Evolutionary conservation across 129 eudicot species (phyloP), one percentile per base, ranked within the genome.

Genomic region (Rutidosis leptorrhynchoides): DNA sequence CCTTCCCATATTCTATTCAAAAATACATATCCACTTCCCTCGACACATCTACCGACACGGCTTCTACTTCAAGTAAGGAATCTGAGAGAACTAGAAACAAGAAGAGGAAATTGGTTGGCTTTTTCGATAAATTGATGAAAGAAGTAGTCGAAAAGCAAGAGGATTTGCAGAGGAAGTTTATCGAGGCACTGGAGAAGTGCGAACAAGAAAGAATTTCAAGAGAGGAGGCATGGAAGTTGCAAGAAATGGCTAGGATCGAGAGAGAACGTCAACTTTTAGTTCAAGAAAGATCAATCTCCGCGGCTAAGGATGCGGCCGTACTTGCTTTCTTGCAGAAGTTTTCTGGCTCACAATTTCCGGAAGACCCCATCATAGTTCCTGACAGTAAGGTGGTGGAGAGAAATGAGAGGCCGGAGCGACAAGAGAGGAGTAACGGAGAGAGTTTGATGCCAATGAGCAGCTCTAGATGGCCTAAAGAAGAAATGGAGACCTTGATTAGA

Each of bases 81-180:
- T 78, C 80, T 2, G 82, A 73, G 73, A 68, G 83, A 64, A 21
- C 83, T 37, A 42, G 80, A 43, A 80, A 72, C 58, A 66, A 83
- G 75, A 90, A 86, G 78, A 67, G 97, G 54, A 90, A 90, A 22
- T 90, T 84, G 90, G 77, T 79, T 81, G 97, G 82, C 29, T 86
- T 81, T 46, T 83, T 90, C 7, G 88, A 79, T 70, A 77, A 75
- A 70, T 42, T 90, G 74, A 84, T 86, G 95, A 80, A 64, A 51
- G 88, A 81, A 21, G 88, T 90, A 43, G 72, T 90, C n/a, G 86
- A 70, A 4, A 90, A 86, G 62, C 97, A 90, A 58, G 97, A 86
- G 75, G 90, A 90, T 15, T 19, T 86, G 65, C 97, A 90, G 51
- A 75, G 64, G 64, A 81, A 76, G 32, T 90, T 90, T 65, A 33